Conservation (phyloP, 2,329 filamentous ascomycete species). For the Magnaporthiopsis poae region DNA sequence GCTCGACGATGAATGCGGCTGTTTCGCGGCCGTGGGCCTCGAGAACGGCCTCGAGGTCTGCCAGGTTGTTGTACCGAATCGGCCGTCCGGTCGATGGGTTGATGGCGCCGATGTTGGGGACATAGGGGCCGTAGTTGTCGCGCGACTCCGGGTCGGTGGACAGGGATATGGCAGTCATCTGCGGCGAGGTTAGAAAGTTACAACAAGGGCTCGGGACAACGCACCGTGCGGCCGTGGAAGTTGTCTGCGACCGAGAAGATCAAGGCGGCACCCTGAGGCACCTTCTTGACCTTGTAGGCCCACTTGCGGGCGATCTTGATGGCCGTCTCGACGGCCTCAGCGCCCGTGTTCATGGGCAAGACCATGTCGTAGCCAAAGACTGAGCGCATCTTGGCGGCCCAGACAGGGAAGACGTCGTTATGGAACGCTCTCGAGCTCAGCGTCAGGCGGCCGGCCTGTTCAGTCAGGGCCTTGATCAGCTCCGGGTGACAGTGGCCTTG, state of each 20-base stretch:
- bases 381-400: slow-evolving; percentile 81
- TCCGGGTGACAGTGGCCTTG: slow-evolving; percentile 97
- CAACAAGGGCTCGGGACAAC: slow-evolving; percentile 22
- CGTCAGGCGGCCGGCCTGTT: slow-evolving; percentile 82
- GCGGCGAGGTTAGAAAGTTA: slow-evolving; percentile 4
- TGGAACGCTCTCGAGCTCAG: slow-evolving; percentile 92
- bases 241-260: slow-evolving; percentile 81
- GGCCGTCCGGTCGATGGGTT: slow-evolving; percentile 66
- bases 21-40: slow-evolving; percentile 74
- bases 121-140: slow-evolving; percentile 92
- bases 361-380: slow-evolving; percentile 97
- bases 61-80: slow-evolving; percentile 78
- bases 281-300: slow-evolving; percentile 93
- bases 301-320: slow-evolving; percentile 95
- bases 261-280: slow-evolving; percentile 72
- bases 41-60: slow-evolving; percentile 68
- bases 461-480: slow-evolving; percentile 77
- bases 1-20: slow-evolving; percentile 88
- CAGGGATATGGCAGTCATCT: slow-evolving; percentile 92
- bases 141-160: slow-evolving; percentile 91
- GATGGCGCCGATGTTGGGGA: slow-evolving; percentile 73
- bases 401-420: slow-evolving; percentile 95
- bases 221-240: slow-evolving; percentile 89
- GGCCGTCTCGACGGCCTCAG: slow-evolving; percentile 89
- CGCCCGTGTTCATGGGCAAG: slow-evolving; percentile 94